Conservation (phyloP, 768 basidiomycete genomes). For the Agrocybe chaxingu region DNA sequence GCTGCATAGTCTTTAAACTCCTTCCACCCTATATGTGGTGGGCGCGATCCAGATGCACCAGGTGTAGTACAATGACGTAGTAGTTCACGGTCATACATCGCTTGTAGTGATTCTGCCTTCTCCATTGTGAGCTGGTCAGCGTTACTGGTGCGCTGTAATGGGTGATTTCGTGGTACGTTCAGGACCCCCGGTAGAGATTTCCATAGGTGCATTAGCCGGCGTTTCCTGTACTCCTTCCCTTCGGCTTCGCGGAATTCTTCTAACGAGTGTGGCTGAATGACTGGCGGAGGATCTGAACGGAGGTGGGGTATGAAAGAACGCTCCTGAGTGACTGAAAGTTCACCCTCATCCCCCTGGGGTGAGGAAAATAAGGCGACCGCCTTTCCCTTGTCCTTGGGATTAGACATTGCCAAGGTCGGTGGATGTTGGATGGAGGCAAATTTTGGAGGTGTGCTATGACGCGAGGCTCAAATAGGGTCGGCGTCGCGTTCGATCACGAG, state of each 20-base stretch:
- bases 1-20: slow-evolving; percentile 75
- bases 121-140: slow-evolving; percentile 44
- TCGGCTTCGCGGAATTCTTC: slow-evolving; percentile 63
- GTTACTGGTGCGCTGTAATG: slow-evolving; percentile 1
- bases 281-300: slow-evolving; percentile 48
- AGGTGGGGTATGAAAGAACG: slow-evolving; percentile 58
- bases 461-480: neutral
- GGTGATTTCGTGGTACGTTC: slow-evolving; percentile 9
- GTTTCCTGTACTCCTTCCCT: slow-evolving; percentile 58
- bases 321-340: slow-evolving; percentile 48
- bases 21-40: slow-evolving; percentile 59
- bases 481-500: neutral
- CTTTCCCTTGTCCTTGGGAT: slow-evolving; percentile 11
- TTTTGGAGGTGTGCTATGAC: slow-evolving; percentile 1
- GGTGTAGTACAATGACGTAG: slow-evolving; percentile 48
- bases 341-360: slow-evolving; percentile 6
- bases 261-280: slow-evolving; percentile 47
- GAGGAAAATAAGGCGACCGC: slow-evolving; percentile 3
- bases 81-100: slow-evolving; percentile 78
- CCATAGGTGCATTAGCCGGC: slow-evolving; percentile 63
- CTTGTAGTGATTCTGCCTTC: slow-evolving; percentile 59
- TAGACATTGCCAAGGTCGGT: slow-evolving; percentile 15
- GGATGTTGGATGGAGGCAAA: neutral
- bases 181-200: slow-evolving; percentile 41
- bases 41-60: slow-evolving; percentile 34